These are phyloP conservation scores for Cephalotrichum gorgonifer DNA, from an alignment of 2,329 filamentous ascomycete genomes.

Conservation along the genomic window DNA sequence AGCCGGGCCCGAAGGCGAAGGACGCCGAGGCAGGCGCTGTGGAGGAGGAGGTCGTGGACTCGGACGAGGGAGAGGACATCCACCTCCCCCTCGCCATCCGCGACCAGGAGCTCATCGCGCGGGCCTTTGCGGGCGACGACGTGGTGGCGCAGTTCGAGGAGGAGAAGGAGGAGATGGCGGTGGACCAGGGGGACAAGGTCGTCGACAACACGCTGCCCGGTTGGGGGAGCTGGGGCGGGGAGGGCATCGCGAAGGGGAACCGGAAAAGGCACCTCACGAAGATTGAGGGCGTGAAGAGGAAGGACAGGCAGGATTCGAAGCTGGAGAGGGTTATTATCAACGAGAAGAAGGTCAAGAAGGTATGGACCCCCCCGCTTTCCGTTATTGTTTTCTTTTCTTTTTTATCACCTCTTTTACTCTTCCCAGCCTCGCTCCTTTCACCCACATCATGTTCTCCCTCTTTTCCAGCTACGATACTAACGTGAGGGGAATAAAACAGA, in stretches of 20 bases:
- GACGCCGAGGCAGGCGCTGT: slow-evolving; percentile 1
- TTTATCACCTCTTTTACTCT: no score
- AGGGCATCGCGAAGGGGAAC: slow-evolving; percentile 62
- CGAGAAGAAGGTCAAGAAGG: slow-evolving; percentile 84
- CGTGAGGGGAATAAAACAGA: slow-evolving; percentile 44
- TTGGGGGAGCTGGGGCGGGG: slow-evolving; percentile 88
- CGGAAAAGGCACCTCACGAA: slow-evolving; percentile 55
- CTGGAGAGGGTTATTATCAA: slow-evolving; percentile 81
- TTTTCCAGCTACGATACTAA: slow-evolving; percentile 9
- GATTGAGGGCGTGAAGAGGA: slow-evolving; percentile 62
- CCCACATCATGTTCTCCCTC: no score
- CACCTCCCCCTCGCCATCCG: slow-evolving; percentile 47
- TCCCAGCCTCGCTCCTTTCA: no score
- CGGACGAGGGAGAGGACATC: slow-evolving; percentile 32
- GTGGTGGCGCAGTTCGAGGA: slow-evolving; percentile 69
- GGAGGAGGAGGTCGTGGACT: slow-evolving; percentile 14
- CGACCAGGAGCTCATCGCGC: slow-evolving; percentile 60
- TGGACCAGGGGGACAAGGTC: slow-evolving; percentile 73
- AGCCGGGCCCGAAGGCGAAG: not conserved
- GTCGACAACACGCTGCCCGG: slow-evolving; percentile 80
- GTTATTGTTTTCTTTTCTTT: slow-evolving; percentile 1
- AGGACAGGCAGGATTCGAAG: slow-evolving; percentile 72
- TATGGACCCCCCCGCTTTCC: slow-evolving; percentile 22
- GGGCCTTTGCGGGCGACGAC: slow-evolving; percentile 81
- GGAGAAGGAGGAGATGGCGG: slow-evolving; percentile 64